A percentile compares a stretch with the other conserved stretches of the same genome.
phyloP scores from a whole-genome alignment of 2,329 filamentous ascomycete species.

The Colletotrichum liaoningense region DNA sequence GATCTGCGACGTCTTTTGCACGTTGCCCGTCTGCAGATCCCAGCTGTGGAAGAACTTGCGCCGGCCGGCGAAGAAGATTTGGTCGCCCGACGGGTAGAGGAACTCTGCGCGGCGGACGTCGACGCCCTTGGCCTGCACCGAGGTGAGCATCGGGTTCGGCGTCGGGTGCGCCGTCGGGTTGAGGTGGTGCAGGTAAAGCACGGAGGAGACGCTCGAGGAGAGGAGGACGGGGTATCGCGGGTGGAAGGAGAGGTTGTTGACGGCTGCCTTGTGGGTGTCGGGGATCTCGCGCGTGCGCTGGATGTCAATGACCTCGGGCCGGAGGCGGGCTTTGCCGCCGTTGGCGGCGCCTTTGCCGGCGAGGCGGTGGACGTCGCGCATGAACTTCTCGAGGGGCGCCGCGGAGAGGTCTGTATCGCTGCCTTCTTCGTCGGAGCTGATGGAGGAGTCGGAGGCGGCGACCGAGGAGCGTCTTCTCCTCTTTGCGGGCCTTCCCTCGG shows the following conservation, averaged over 20 bases:
- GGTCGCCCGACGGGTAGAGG: conserved; percentile 76
- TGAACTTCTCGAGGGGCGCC: conserved; percentile 81
- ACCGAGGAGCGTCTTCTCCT: conserved; percentile 64
- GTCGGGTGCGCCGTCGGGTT: conserved; percentile 78
- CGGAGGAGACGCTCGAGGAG: conserved; percentile 86
- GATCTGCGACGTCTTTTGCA: conserved; percentile 85
- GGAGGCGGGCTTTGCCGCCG: conserved; percentile 71
- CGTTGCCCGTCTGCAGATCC: conserved; percentile 83
- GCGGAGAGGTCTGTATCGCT: conserved; percentile 73
- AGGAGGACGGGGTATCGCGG: conserved; percentile 88
- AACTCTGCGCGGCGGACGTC: conserved; percentile 90
- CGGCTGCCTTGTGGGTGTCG: conserved; percentile 79
- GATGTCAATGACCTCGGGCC: conserved; percentile 90
- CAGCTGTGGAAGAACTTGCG: conserved; percentile 94
- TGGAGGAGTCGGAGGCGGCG: conserved; percentile 48
- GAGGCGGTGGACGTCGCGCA: conserved; percentile 80
- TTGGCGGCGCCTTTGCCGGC: conserved; percentile 59
- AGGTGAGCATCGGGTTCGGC: conserved; percentile 90
- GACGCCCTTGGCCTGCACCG: conserved; percentile 85
- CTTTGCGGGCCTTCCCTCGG: conserved; percentile 62
- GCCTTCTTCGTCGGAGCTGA: conserved; percentile 56
- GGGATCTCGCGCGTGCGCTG: conserved; percentile 89
- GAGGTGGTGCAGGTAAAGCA: conserved; percentile 90
- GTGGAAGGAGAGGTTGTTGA: conserved; percentile 90
- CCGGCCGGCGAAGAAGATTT: conserved; percentile 89